Percentiles rank a stretch among this genome's conserved stretches.
Evolutionary conservation across 495 filamentous ascomycete genomes (phyloP).

Genomic region (Lophiotrema nucula): DNA sequence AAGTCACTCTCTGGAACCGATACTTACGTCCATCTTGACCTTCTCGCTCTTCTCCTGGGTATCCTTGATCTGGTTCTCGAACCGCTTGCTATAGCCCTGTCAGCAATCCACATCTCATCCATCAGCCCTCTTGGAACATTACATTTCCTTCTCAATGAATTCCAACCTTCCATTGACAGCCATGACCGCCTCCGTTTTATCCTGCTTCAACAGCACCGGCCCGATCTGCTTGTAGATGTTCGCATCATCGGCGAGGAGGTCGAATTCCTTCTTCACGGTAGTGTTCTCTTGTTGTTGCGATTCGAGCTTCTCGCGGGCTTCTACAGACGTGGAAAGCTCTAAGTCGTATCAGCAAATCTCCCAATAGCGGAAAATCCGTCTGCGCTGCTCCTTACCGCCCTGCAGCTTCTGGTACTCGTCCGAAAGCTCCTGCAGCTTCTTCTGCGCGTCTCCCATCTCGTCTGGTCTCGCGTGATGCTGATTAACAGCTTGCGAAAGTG

Average conservation of each 20-base stretch:
- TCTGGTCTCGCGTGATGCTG: constrained; percentile 25
- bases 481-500: constrained; percentile 12
- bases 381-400: constrained; percentile 63
- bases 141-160: constrained; percentile 96
- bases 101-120: constrained; percentile 8
- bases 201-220: constrained; percentile 91
- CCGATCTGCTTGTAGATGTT: constrained; percentile 95
- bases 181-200: constrained; percentile 79
- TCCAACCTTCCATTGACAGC: constrained; percentile 87
- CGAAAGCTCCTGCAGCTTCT: constrained; percentile 73
- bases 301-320: constrained; percentile 88
- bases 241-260: constrained; percentile 69
- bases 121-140: constrained; percentile 32
- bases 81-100: constrained; percentile 61
- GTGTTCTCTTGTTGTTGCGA: constrained; percentile 91
- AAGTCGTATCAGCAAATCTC: constrained; percentile 25
- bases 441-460: constrained; percentile 56
- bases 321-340: constrained; percentile 76
- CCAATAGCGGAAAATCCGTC: no score
- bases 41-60: constrained; percentile 78
- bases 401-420: constrained; percentile 87
- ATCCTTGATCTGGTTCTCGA: constrained; percentile 77
- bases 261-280: constrained; percentile 89
- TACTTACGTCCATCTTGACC: constrained; percentile 67
- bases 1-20: not conserved